phyloP scores from a whole-genome alignment of 148 eudicot species.

The Silene latifolia region DNA sequence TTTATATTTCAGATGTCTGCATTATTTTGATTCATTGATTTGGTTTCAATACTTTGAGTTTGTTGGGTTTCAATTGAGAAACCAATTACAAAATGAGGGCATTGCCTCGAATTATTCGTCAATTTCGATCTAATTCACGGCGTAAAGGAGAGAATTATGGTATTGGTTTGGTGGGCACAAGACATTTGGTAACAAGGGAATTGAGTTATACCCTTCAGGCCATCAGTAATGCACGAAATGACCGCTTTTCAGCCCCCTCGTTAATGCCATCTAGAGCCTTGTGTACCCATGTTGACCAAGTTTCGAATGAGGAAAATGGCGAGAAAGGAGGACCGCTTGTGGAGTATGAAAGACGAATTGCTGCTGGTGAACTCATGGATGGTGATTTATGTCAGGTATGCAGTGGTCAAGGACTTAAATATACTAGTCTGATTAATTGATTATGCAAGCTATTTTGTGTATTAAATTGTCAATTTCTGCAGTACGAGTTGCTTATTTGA shows the following conservation, averaged over 20 bases:
- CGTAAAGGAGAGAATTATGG: conserved; percentile 28
- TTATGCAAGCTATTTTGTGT: conserved; percentile 2
- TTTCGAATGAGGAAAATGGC: conserved; percentile 34
- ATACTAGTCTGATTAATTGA: no score
- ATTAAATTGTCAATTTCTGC: background rate
- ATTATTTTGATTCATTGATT: background rate
- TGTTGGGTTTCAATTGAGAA: background rate
- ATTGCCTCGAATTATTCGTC: conserved; percentile 39
- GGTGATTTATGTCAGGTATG: conserved; percentile 86
- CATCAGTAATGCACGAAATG: conserved; percentile 21
- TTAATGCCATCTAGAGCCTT: conserved; percentile 41
- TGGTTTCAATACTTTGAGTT: conserved; percentile 16
- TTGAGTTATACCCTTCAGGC: conserved; percentile 24
- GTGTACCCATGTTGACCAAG: conserved; percentile 38
- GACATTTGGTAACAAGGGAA: conserved; percentile 25
- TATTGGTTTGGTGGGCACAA: conserved; percentile 32
- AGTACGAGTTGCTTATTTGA: background rate
- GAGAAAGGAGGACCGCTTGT: conserved; percentile 67
- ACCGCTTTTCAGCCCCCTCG: conserved; percentile 32
- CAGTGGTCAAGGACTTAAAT: no score
- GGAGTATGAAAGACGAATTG: conserved; percentile 83
- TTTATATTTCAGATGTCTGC: conserved; percentile 27
- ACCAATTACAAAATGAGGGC: conserved; percentile 47
- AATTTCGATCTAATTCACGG: conserved; percentile 35
- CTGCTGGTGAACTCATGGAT: conserved; percentile 75